Conservation (phyloP, 192 early-diverging fungal species). For the Pilaira anomala region DNA sequence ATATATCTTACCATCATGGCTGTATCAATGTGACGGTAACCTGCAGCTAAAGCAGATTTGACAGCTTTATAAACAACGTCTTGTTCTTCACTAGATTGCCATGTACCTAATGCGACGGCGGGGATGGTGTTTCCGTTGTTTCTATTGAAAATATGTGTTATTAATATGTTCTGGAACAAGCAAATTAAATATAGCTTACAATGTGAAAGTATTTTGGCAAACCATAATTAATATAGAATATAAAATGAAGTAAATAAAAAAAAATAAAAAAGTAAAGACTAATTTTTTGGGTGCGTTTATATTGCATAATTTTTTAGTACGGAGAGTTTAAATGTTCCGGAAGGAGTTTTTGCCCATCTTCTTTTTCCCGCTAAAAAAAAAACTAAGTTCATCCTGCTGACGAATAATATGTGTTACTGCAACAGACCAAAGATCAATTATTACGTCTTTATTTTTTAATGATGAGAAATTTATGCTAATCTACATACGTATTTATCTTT, state of each 20-base stretch:
- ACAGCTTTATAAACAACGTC: slow-evolving; percentile 60
- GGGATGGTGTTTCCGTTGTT: slow-evolving; percentile 65
- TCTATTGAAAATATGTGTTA: neutral
- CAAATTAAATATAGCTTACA: neutral
- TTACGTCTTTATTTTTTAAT: too few relatives aligned
- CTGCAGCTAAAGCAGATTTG: slow-evolving; percentile 59
- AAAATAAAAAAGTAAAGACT: neutral
- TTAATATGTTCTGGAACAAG: neutral
- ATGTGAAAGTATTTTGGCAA: slow-evolving; percentile 15
- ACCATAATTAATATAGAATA: neutral
- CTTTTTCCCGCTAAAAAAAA: too few relatives aligned
- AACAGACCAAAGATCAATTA: too few relatives aligned
- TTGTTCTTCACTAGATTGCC: slow-evolving; percentile 47
- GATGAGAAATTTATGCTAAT: too few relatives aligned
- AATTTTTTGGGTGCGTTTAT: neutral
- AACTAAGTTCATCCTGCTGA: too few relatives aligned
- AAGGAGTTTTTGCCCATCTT: too few relatives aligned
- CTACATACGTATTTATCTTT: too few relatives aligned
- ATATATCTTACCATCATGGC: slow-evolving; percentile 28
- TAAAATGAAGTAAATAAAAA: neutral
- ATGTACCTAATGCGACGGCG: slow-evolving; percentile 45
- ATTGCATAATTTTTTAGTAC: too few relatives aligned
- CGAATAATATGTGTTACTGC: too few relatives aligned
- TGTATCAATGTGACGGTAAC: slow-evolving; percentile 68
- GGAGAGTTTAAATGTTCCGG: too few relatives aligned